Conservation (phyloP, 768 basidiomycete species). For the Leccinum pellstonianum region DNA sequence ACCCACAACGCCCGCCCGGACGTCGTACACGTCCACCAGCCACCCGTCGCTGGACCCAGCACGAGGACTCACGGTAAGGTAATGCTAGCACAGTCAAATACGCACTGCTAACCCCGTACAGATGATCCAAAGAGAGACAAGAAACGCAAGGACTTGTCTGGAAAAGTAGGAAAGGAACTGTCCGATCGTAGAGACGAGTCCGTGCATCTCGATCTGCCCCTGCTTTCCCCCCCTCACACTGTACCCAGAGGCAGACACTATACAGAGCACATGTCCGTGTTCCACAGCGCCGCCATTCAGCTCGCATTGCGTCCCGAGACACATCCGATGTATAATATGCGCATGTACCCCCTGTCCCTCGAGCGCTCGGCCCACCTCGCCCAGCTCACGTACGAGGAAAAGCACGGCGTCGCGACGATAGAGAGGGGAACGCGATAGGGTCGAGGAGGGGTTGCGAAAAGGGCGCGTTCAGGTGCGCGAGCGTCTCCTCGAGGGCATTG, state of each 20-base stretch:
- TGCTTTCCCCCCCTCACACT: slow-evolving; percentile 13
- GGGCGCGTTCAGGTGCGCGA: slow-evolving; percentile 76
- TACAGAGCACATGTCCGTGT: slow-evolving; percentile 57
- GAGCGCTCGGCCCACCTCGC: slow-evolving; percentile 76
- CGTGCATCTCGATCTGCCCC: slow-evolving; percentile 25
- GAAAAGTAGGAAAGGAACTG: slow-evolving; percentile 71
- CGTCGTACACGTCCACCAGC: slow-evolving; percentile 39
- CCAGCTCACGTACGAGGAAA: slow-evolving; percentile 65
- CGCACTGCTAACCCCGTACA: slow-evolving; percentile 30
- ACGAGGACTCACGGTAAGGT: slow-evolving; percentile 41
- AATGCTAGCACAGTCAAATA: no score
- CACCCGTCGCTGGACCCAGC: slow-evolving; percentile 42
- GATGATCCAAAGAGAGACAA: slow-evolving; percentile 60
- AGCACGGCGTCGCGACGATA: slow-evolving; percentile 62
- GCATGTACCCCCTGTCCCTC: slow-evolving; percentile 68
- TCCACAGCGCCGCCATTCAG: slow-evolving; percentile 59
- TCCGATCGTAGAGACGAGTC: slow-evolving; percentile 76
- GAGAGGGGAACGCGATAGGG: slow-evolving; percentile 74
- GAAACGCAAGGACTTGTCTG: slow-evolving; percentile 66
- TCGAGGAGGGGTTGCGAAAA: slow-evolving; percentile 80
- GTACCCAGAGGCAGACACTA: slow-evolving; percentile 56
- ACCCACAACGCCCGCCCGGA: no score
- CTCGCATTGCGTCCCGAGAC: slow-evolving; percentile 69
- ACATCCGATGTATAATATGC: slow-evolving; percentile 63
- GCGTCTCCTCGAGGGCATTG: slow-evolving; percentile 78